A percentile compares a stretch with the other conserved stretches of the same genome.
Conservation (phyloP, 2,329 filamentous ascomycete genomes). For the Leptosphaerulina australis region DNA sequence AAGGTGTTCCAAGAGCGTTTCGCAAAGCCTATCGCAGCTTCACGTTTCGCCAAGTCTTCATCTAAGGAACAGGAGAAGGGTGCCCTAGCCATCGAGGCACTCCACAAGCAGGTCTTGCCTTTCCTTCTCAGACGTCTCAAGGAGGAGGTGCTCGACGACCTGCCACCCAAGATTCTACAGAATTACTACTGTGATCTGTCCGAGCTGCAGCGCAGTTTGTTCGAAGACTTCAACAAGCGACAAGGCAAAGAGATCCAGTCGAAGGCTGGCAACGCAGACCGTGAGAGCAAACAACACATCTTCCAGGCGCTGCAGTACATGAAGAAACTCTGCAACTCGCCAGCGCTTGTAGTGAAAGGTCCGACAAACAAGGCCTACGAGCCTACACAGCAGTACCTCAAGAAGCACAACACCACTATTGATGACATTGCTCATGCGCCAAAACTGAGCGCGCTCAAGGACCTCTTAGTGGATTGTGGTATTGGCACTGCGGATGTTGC, state of each 20-base stretch:
- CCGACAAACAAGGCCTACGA: conserved; percentile 90
- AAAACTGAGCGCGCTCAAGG: conserved; percentile 86
- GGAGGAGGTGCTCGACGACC: conserved; percentile 93
- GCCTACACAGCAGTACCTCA: conserved; percentile 80
- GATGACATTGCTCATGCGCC: conserved; percentile 88
- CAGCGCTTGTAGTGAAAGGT: conserved; percentile 87
- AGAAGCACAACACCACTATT: conserved; percentile 78
- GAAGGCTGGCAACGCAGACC: conserved; percentile 79
- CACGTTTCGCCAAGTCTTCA: conserved; percentile 93
- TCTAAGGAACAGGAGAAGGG: conserved; percentile 98
- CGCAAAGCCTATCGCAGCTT: conserved; percentile 92
- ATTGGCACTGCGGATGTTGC: conserved; percentile 69
- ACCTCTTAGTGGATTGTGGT: conserved; percentile 96
- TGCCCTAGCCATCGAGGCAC: conserved; percentile 92
- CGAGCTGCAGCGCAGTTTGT: conserved; percentile 91
- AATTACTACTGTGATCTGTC: conserved; percentile 99
- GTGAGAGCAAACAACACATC: conserved; percentile 95
- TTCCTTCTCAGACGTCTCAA: conserved; percentile 96
- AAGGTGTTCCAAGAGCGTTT: conserved; percentile 97
- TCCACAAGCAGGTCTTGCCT: conserved; percentile 96
- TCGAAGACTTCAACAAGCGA: conserved; percentile 94
- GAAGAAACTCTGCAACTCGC: conserved; percentile 98
- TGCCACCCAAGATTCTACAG: conserved; percentile 97
- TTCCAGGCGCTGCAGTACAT: conserved; percentile 99
- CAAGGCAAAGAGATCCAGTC: conserved; percentile 87